Percentiles rank a stretch among this genome's conserved stretches.
Evolutionary conservation across 73 alveolate genomes (phyloP).

Genomic region (Uronychia binucleata): DNA sequence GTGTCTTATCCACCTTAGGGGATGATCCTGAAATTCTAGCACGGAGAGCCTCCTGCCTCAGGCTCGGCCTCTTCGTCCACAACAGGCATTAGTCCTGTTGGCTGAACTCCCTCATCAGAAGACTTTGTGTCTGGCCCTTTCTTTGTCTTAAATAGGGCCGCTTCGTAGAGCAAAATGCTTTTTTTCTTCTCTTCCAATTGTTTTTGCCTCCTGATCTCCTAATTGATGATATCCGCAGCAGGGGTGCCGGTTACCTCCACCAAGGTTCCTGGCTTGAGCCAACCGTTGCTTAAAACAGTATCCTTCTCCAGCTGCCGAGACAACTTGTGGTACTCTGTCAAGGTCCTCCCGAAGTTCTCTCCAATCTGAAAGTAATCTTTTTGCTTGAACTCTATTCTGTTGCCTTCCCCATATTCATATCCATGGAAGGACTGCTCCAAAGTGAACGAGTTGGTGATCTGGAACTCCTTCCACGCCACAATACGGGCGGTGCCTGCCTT

Average conservation of each 20-base stretch:
- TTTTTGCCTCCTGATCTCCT: slow-evolving; percentile 3
- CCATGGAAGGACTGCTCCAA: slow-evolving; percentile 58
- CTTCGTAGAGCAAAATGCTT: slow-evolving; percentile 23
- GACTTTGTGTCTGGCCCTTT: not conserved
- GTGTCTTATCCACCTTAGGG: not conserved
- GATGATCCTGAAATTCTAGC: not conserved
- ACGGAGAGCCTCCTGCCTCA: not conserved
- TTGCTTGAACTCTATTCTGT: slow-evolving; percentile 9
- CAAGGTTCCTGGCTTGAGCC: slow-evolving; percentile 45
- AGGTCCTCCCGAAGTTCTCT: slow-evolving; percentile 5
- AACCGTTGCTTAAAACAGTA: slow-evolving; percentile 34
- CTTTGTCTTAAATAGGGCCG: slow-evolving; percentile 6
- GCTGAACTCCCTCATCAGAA: not conserved
- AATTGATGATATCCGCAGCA: slow-evolving; percentile 39
- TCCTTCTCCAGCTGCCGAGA: slow-evolving; percentile 31
- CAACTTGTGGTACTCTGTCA: slow-evolving; percentile 14
- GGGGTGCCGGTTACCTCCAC: slow-evolving; percentile 56
- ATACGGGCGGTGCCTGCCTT: slow-evolving; percentile 52
- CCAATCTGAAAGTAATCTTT: slow-evolving; percentile 21
- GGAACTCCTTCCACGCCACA: slow-evolving; percentile 4
- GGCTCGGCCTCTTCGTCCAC: not conserved
- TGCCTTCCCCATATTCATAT: slow-evolving; percentile 20
- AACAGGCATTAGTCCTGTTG: no score
- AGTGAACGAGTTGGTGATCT: slow-evolving; percentile 27
- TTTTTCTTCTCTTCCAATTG: slow-evolving; percentile 28